Evolutionary conservation across 1,284 basidiomycete species (phyloP), one percentile per base, ranked within the genome.

Genomic region (Albatrellus sp.): DNA sequence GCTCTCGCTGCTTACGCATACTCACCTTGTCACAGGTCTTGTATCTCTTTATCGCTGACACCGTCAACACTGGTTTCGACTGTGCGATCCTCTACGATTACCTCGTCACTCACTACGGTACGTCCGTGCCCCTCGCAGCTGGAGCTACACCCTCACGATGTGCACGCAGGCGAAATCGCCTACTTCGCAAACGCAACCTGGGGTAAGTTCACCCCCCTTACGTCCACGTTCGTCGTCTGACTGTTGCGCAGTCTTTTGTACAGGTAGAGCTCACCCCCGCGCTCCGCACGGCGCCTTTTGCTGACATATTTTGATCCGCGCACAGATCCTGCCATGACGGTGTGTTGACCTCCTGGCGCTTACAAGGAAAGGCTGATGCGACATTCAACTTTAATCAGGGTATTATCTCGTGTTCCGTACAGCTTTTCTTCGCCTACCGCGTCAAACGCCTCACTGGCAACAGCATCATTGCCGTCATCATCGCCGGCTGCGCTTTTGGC

Each of bases 381-480:
- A 7, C 7, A 3, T 7, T 7, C 7, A 24, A 24, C 7, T 7
- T 24, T 24, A 7, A 4, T 3, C 7, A 24, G 24, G 24, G 24
- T 24, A 54, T 65, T 32, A 63, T 64, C 42, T 56, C 56, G 0
- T 50, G 50, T 13, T 42, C 52, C 11, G 63, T 64, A 6, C 64
- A 67, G 40, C 29, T 58, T 5, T 66, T 67, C 55, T 66, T 62
- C 45, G 62, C 63, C 1, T 63, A 62, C 62, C 50, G 64, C 11
- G 57, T 67, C 30, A 53, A 55, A 24, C 38, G 49, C 3, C 36
- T 59, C n/a, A 55, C 55, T 3, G 40, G 47, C 9, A 57, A 52
- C 39, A 42, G 24, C 24, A 34, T 11, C 56, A 38, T 57, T 12
- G 46, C 55, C 28, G 44, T 48, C 2, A 36, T 51, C 7, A 48